Evolutionary conservation across 75 land plant species (phyloP).

Genomic region (Picea glauca): DNA sequence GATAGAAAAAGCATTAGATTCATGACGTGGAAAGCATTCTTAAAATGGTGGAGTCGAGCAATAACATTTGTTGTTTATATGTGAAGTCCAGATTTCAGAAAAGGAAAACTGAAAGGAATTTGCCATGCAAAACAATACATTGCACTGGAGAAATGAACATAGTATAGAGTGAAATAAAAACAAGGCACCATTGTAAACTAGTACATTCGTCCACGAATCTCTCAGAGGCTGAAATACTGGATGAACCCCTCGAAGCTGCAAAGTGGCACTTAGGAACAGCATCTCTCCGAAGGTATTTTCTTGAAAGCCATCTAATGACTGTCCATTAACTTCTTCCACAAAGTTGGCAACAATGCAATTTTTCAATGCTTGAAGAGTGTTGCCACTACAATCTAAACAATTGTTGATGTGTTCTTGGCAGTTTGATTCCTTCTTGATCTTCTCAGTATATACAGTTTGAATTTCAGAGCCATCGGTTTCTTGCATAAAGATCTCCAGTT

Average conservation of each 20-base stretch:
- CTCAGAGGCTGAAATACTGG: constrained; percentile 68
- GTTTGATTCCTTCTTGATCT: not conserved
- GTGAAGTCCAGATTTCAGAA: not conserved
- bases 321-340: constrained; percentile 7
- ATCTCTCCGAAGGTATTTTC: constrained; percentile 18
- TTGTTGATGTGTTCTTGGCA: not conserved
- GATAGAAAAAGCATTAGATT: not conserved
- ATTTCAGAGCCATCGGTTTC: not conserved
- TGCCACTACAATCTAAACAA: not conserved
- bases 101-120: not conserved
- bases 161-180: not conserved
- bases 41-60: not conserved
- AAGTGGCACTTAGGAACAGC: constrained; percentile 66
- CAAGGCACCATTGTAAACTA: constrained; percentile 78
- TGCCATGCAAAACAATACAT: not conserved
- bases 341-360: not conserved
- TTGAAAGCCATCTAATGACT: constrained; percentile 1
- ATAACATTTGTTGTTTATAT: not conserved
- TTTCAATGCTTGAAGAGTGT: not conserved
- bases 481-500: not conserved
- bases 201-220: constrained; percentile 56
- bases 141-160: constrained; percentile 2
- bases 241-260: constrained; percentile 72
- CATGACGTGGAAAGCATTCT: not conserved
- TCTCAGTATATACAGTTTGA: not conserved